Evolutionary conservation across 75 land plant genomes (phyloP).

Genomic region (Azolla pinnata): DNA sequence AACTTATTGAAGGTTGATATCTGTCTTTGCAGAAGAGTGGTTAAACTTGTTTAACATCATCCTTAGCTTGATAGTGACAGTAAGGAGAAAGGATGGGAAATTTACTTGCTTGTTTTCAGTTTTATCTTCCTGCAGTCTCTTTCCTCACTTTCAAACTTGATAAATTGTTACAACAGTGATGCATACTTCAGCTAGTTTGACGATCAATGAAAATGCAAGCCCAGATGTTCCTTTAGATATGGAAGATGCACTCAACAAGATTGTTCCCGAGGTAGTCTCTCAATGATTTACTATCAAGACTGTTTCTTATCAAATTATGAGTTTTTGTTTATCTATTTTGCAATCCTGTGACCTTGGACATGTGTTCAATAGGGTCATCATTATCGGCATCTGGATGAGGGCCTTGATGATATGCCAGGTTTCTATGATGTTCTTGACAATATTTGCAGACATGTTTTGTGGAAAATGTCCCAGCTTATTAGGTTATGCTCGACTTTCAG

Average conservation of each 20-base stretch:
- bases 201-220: conserved; percentile 48
- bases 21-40: too few species aligned
- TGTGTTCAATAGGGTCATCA: conserved; percentile 26
- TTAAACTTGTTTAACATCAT: too few species aligned
- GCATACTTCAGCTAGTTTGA: conserved; percentile 48
- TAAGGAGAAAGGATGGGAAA: too few species aligned
- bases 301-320: too few species aligned
- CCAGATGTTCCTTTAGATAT: conserved; percentile 46
- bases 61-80: too few species aligned
- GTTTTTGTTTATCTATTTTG: conserved; percentile 1
- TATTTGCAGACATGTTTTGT: not conserved
- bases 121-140: not conserved
- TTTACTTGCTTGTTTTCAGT: too few species aligned
- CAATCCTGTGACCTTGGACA: not conserved
- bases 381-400: conserved; percentile 47
- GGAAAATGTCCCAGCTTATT: not conserved
- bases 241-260: conserved; percentile 39
- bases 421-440: not conserved
- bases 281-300: too few species aligned
- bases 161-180: conserved; percentile 19
- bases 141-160: not conserved
- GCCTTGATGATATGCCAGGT: conserved; percentile 49
- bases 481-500: conserved; percentile 13
- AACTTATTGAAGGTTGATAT: too few species aligned
- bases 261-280: conserved; percentile 37